Percentiles rank a stretch among this genome's conserved stretches.
Conservation (phyloP, 257 asterid genomes). For the Capsicum rhomboideum region DNA sequence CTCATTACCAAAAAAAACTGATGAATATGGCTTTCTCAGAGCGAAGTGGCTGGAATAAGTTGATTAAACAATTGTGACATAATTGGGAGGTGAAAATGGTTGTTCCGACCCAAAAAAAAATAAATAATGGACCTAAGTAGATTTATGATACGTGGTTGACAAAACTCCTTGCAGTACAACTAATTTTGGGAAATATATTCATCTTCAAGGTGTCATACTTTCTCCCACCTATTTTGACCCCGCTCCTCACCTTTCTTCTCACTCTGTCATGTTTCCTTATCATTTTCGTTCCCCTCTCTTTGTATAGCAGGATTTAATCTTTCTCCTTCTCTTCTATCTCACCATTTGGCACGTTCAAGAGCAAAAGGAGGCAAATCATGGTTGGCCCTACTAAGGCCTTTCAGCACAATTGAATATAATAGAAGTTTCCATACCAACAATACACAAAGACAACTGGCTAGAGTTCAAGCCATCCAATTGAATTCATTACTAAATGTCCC, state of each 20-base stretch:
- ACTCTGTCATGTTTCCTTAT: not conserved
- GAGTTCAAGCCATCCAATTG: not conserved
- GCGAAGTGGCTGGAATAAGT: not conserved
- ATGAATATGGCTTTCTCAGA: not conserved
- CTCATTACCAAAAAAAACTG: not conserved
- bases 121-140: not conserved
- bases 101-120: not conserved
- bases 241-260: not conserved
- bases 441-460: not conserved
- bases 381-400: not conserved
- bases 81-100: not conserved
- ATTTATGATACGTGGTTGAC: not conserved
- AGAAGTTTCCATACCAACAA: not conserved
- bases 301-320: not conserved
- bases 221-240: not conserved
- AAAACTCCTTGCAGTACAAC: not conserved
- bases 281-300: not conserved
- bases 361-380: not conserved
- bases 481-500: not conserved
- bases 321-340: not conserved
- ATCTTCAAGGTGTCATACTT: not conserved
- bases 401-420: not conserved
- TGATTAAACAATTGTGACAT: not conserved
- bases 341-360: not conserved
- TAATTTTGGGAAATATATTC: not conserved